phyloP scores from a whole-genome alignment of 2,329 filamentous ascomycete species.

The Claviceps sp. region DNA sequence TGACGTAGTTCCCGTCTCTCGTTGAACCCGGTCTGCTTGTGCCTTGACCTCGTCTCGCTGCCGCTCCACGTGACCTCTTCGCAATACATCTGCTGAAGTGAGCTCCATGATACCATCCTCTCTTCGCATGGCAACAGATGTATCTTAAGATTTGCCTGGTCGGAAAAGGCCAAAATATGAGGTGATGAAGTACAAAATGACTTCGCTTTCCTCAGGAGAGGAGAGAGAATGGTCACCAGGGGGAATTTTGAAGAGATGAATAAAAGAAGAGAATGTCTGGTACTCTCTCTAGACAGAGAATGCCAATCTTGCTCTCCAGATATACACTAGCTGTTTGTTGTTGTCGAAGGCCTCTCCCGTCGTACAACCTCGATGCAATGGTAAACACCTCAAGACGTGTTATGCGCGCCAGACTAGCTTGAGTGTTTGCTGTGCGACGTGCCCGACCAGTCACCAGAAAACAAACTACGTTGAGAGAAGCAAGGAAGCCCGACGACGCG shows the following conservation, averaged over 20 bases:
- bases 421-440: neutral
- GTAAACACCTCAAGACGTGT: neutral
- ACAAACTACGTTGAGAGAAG: neutral
- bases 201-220: neutral
- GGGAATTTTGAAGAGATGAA: neutral
- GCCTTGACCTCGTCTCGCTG: neutral
- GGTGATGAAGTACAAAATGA: neutral
- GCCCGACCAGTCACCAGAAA: neutral
- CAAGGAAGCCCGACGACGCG: neutral
- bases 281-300: neutral
- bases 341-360: neutral
- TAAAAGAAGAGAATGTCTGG: neutral
- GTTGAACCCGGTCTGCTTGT: neutral
- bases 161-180: neutral
- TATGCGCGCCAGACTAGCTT: neutral
- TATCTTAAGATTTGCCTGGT: neutral
- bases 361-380: neutral
- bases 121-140: conserved; percentile 8
- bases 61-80: conserved; percentile 17
- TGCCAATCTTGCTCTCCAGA: neutral
- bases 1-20: neutral
- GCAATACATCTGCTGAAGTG: conserved; percentile 19
- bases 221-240: no score
- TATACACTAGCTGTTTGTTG: neutral
- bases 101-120: conserved; percentile 17